These are phyloP conservation scores for Pugionium dolabratum DNA, from an alignment of 345 rosid species.

Conservation along the genomic window DNA sequence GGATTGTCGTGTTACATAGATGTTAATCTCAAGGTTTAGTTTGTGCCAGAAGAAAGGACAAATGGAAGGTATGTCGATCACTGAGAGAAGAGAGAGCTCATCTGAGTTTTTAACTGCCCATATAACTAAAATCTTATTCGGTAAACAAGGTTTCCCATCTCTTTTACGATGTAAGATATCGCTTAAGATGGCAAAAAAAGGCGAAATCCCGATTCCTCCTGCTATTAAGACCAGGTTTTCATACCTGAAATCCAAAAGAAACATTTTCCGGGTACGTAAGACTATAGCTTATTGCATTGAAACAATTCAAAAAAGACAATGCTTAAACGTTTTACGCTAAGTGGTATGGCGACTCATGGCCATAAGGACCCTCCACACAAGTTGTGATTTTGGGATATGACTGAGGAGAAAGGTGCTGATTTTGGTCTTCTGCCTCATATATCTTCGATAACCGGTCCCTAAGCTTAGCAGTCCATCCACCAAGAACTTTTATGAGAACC, in stretches of 20 bases:
- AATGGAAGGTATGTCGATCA: constrained; percentile 58
- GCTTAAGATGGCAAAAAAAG: constrained; percentile 79
- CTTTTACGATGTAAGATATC: constrained; percentile 69
- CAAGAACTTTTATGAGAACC: constrained; percentile 78
- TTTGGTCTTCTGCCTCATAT: constrained; percentile 41
- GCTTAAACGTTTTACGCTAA: constrained; percentile 52
- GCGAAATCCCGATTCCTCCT: constrained; percentile 93
- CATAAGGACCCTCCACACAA: constrained; percentile 90
- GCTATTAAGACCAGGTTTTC: constrained; percentile 84
- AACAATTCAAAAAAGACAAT: not conserved
- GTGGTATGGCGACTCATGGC: constrained; percentile 80
- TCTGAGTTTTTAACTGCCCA: constrained; percentile 84
- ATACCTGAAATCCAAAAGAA: constrained; percentile 50
- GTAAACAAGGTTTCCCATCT: constrained; percentile 69
- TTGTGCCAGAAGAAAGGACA: constrained; percentile 57
- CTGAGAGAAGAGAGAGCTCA: constrained; percentile 74
- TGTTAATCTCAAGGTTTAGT: constrained; percentile 55
- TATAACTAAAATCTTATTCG: constrained; percentile 60
- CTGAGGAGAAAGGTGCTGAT: constrained; percentile 22
- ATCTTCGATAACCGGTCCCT: constrained; percentile 47
- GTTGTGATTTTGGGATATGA: constrained; percentile 54
- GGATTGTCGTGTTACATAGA: constrained; percentile 74
- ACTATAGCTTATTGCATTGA: not conserved
- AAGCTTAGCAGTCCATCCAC: constrained; percentile 76
- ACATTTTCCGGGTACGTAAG: not conserved